Percentiles rank a stretch among this genome's conserved stretches.
Conservation (phyloP, 2,329 filamentous ascomycete genomes). For the Dactylellina cionopaga region DNA sequence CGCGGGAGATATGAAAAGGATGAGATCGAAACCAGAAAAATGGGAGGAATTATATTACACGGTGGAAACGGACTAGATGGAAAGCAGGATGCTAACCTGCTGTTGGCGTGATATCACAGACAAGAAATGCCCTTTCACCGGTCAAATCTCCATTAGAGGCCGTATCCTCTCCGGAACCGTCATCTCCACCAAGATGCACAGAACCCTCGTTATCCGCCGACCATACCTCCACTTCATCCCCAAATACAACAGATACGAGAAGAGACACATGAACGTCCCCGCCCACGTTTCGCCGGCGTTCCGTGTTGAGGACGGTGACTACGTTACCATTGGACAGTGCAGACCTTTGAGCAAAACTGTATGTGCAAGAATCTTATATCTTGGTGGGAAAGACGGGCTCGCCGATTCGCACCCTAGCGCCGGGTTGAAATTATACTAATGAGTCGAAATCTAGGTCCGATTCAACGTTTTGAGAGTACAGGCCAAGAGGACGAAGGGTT, state of each 20-base stretch:
- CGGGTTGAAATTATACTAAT: constrained; percentile 1
- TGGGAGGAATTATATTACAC: background rate
- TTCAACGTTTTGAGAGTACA: constrained; percentile 99
- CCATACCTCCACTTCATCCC: constrained; percentile 99
- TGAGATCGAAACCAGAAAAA: constrained; percentile 7
- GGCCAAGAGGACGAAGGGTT: constrained; percentile 93
- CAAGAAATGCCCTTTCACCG: constrained; percentile 99
- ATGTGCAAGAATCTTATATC: constrained; percentile 64
- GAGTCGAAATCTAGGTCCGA: constrained; percentile 73
- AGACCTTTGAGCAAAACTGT: constrained; percentile 99
- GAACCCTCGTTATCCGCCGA: constrained; percentile 98
- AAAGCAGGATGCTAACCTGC: constrained; percentile 25
- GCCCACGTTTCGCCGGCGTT: constrained; percentile 99
- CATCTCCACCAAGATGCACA: constrained; percentile 99
- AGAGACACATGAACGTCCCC: constrained; percentile 99
- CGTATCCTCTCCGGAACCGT: constrained; percentile 99
- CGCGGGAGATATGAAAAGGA: constrained; percentile 21
- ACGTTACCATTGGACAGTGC: constrained; percentile 99
- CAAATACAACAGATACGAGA: constrained; percentile 99
- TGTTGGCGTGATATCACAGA: constrained; percentile 68
- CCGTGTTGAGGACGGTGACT: constrained; percentile 99
- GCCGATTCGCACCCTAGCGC: background rate
- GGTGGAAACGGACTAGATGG: constrained; percentile 4
- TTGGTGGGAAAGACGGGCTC: constrained; percentile 6
- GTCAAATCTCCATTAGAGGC: constrained; percentile 98